A percentile compares a stretch with the other conserved stretches of the same genome.
phyloP scores from a whole-genome alignment of 441 rosid species.

The Flueggea neowawraea region DNA sequence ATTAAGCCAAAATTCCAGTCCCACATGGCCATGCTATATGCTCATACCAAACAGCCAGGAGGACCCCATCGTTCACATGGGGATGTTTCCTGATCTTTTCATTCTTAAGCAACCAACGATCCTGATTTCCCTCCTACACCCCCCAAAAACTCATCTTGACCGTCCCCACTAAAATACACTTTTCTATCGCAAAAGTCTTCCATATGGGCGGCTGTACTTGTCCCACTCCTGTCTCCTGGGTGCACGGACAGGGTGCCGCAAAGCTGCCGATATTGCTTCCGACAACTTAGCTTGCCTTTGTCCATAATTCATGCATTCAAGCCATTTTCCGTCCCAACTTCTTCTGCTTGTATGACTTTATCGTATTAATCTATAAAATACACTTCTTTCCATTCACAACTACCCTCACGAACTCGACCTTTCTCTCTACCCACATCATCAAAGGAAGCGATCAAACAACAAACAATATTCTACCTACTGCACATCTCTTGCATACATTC shows the following conservation, averaged over 20 bases:
- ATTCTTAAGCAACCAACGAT: constrained; percentile 15
- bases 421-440: background rate
- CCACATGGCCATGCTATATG: constrained; percentile 25
- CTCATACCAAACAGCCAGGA: constrained; percentile 28
- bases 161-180: constrained; percentile 12
- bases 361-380: constrained; percentile 22
- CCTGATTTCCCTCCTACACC: constrained; percentile 28
- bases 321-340: background rate
- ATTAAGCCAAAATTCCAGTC: background rate
- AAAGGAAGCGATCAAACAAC: background rate
- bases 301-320: constrained; percentile 45
- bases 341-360: constrained; percentile 10
- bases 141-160: constrained; percentile 29
- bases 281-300: constrained; percentile 60
- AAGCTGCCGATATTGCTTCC: constrained; percentile 56
- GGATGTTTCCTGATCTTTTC: constrained; percentile 22
- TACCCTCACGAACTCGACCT: constrained; percentile 1
- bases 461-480: too few species aligned
- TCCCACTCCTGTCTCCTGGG: constrained; percentile 63
- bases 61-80: constrained; percentile 45
- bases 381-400: constrained; percentile 19
- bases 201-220: constrained; percentile 59
- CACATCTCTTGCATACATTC: too few species aligned
- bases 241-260: constrained; percentile 50
- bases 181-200: constrained; percentile 8